phyloP scores from a whole-genome alignment of 495 filamentous ascomycete genomes.

The Neurospora intermedia region DNA sequence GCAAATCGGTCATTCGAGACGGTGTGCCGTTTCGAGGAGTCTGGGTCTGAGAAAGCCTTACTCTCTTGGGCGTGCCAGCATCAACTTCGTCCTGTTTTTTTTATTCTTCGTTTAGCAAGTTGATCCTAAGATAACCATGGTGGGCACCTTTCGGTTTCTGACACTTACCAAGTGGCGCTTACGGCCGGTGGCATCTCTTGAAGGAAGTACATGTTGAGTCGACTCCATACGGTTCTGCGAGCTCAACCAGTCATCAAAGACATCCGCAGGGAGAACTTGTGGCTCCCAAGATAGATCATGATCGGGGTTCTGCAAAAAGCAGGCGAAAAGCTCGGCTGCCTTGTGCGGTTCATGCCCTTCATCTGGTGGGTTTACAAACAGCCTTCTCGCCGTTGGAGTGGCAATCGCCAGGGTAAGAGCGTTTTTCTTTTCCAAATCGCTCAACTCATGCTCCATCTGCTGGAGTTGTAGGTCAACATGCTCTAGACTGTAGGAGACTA shows the following conservation, averaged over 20 bases:
- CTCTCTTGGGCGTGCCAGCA: slow-evolving; percentile 15
- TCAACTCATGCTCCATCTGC: slow-evolving; percentile 12
- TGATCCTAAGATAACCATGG: slow-evolving; percentile 2
- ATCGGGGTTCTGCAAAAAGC: slow-evolving; percentile 20
- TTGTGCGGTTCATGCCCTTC: slow-evolving; percentile 19
- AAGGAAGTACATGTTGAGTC: neutral
- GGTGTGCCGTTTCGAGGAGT: slow-evolving; percentile 3
- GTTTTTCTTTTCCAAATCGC: slow-evolving; percentile 28
- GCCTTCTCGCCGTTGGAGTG: slow-evolving; percentile 11
- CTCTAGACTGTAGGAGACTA: slow-evolving; percentile 32
- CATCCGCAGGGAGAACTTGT: slow-evolving; percentile 20
- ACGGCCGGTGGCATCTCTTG: slow-evolving; percentile 12
- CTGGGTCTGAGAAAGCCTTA: slow-evolving; percentile 7
- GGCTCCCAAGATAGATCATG: slow-evolving; percentile 25
- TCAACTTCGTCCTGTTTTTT: slow-evolving; percentile 20
- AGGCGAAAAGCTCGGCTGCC: slow-evolving; percentile 27
- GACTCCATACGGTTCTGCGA: slow-evolving; percentile 7
- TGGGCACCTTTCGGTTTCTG: neutral
- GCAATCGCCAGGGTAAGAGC: slow-evolving; percentile 27
- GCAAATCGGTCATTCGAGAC: slow-evolving; percentile 15
- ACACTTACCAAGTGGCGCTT: slow-evolving; percentile 31
- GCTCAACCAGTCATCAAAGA: slow-evolving; percentile 26
- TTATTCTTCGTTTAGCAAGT: neutral
- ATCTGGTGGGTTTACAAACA: slow-evolving; percentile 21
- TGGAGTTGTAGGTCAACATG: slow-evolving; percentile 31